phyloP scores from a whole-genome alignment of 1,139 yeast species.

The Geotrichum siamense region DNA sequence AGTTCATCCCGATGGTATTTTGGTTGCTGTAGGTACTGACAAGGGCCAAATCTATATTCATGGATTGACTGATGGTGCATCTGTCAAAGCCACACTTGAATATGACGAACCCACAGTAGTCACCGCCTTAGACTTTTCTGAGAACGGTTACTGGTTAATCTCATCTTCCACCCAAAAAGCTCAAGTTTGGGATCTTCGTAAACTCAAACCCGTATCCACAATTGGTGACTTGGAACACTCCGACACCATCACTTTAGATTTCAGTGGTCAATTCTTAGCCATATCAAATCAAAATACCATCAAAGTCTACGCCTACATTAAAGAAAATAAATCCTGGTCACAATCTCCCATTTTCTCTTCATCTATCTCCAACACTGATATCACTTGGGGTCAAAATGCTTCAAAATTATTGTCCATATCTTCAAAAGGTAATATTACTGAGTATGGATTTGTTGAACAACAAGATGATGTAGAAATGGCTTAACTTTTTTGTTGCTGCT shows the following conservation, averaged over 20 bases:
- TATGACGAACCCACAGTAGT: slow-evolving; percentile 28
- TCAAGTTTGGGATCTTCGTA: slow-evolving; percentile 25
- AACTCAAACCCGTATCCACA: slow-evolving; percentile 21
- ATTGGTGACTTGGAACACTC: slow-evolving; percentile 22
- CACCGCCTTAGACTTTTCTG: slow-evolving; percentile 46
- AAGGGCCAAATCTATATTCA: slow-evolving; percentile 40
- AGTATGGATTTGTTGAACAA: background rate
- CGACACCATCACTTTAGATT: slow-evolving; percentile 39
- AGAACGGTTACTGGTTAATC: slow-evolving; percentile 64
- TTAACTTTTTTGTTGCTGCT: too few species aligned
- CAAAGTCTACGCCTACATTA: slow-evolving; percentile 22
- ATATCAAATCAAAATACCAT: slow-evolving; percentile 21
- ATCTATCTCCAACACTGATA: slow-evolving; percentile 3
- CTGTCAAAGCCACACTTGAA: slow-evolving; percentile 38
- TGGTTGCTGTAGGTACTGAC: slow-evolving; percentile 45
- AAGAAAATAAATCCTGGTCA: slow-evolving; percentile 22
- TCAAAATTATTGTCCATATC: slow-evolving; percentile 20
- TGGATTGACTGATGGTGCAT: slow-evolving; percentile 39
- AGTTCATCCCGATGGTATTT: slow-evolving; percentile 61
- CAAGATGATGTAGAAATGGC: slow-evolving; percentile 10
- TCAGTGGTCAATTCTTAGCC: slow-evolving; percentile 36
- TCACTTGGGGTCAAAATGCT: slow-evolving; percentile 24
- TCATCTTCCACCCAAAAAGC: slow-evolving; percentile 27
- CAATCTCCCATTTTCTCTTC: slow-evolving; percentile 2
- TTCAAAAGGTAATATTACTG: slow-evolving; percentile 21